Evolutionary conservation across 768 basidiomycete genomes (phyloP).

Genomic region (Mycena leptocephala): DNA sequence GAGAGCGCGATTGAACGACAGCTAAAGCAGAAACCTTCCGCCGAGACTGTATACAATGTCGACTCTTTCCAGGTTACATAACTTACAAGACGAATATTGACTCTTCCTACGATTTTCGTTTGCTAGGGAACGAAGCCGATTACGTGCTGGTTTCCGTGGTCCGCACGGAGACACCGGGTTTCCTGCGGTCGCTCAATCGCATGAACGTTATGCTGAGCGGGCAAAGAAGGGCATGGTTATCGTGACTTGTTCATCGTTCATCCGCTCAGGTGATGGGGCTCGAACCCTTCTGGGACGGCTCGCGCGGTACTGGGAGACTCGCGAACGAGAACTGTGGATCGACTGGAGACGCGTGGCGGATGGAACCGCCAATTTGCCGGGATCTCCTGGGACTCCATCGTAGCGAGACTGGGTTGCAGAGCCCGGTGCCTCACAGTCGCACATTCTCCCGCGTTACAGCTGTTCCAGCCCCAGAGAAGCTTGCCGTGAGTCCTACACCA

Average conservation of each 20-base stretch:
- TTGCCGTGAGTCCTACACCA: too few species aligned
- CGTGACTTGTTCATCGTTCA: too few species aligned
- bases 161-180: slow-evolving; percentile 5
- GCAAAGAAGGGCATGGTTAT: too few species aligned
- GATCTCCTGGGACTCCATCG: not conserved
- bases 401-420: not conserved
- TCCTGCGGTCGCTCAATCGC: slow-evolving; percentile 12
- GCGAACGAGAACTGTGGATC: not conserved
- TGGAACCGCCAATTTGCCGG: too few species aligned
- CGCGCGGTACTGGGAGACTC: not conserved
- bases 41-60: too few species aligned
- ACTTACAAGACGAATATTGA: not conserved
- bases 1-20: slow-evolving; percentile 5
- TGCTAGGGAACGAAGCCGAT: slow-evolving; percentile 1
- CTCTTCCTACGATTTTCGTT: not conserved
- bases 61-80: slow-evolving; percentile 12
- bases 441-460: too few species aligned
- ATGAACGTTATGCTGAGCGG: slow-evolving; percentile 9
- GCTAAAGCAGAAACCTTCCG: slow-evolving; percentile 15
- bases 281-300: too few species aligned
- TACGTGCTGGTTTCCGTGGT: too few species aligned
- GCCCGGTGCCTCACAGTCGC: too few species aligned
- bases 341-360: slow-evolving; percentile 3
- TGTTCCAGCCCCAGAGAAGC: too few species aligned
- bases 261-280: too few species aligned